A percentile compares a stretch with the other conserved stretches of the same genome.
Conservation (phyloP, 176 grass and related monocot species). For the Carex myosuroides region DNA sequence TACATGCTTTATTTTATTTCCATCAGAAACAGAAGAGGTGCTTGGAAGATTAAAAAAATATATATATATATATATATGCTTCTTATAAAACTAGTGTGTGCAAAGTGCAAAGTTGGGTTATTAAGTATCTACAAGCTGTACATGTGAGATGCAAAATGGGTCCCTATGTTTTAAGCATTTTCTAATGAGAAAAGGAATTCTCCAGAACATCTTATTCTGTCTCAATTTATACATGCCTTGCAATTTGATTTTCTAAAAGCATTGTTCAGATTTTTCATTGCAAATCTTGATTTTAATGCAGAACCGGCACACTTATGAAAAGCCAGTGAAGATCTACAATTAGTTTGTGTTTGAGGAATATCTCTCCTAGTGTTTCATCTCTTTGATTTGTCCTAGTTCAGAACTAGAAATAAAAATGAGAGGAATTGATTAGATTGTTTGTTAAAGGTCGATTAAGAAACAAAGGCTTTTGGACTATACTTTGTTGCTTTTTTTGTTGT, state of each 20-base stretch:
- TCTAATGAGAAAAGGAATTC: not conserved
- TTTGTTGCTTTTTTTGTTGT: conserved; percentile 12
- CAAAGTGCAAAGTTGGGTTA: not conserved
- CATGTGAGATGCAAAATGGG: too few relatives aligned
- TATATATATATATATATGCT: not conserved
- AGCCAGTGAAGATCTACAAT: conserved; percentile 74
- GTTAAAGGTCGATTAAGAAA: not conserved
- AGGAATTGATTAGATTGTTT: conserved; percentile 21
- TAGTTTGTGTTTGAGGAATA: conserved; percentile 31
- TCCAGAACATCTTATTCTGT: not conserved
- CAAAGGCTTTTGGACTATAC: conserved; percentile 13
- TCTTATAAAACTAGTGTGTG: not conserved
- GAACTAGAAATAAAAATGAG: conserved; percentile 3
- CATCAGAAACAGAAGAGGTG: not conserved
- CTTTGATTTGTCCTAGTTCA: not conserved
- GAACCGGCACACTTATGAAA: conserved; percentile 79
- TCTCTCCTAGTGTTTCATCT: not conserved
- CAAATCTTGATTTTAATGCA: conserved; percentile 31
- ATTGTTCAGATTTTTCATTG: not conserved
- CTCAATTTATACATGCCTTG: not conserved
- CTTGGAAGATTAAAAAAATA: not conserved
- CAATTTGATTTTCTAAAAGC: not conserved
- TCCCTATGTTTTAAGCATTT: not conserved
- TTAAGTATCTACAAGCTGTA: too few relatives aligned
- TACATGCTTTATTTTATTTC: conserved; percentile 9